These are phyloP conservation scores for Pistacia integerrima DNA, from an alignment of 345 rosid genomes.

Conservation along the genomic window DNA sequence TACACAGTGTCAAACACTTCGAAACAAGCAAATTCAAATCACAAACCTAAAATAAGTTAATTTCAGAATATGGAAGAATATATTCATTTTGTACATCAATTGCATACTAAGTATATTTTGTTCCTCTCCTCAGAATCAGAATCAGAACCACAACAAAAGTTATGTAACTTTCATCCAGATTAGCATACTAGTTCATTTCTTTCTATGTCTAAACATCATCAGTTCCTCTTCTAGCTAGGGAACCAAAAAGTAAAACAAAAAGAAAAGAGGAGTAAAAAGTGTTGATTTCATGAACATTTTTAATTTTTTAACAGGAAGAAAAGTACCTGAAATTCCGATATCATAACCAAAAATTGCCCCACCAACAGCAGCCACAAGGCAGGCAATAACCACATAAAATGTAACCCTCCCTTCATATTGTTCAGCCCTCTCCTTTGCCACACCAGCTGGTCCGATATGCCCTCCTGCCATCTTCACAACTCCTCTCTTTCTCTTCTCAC, in stretches of 20 bases:
- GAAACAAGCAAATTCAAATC: not conserved
- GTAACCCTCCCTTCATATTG: slow-evolving; percentile 82
- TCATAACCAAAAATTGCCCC: slow-evolving; percentile 93
- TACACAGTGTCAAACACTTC: no score
- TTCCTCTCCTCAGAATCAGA: not conserved
- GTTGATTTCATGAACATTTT: not conserved
- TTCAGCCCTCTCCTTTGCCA: slow-evolving; percentile 81
- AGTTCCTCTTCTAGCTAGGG: not conserved
- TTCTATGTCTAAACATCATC: not conserved
- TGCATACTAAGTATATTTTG: not conserved
- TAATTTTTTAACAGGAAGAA: not conserved
- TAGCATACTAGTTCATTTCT: not conserved
- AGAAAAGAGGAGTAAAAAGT: not conserved
- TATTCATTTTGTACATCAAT: not conserved
- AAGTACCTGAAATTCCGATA: slow-evolving; percentile 81
- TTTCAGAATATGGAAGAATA: no score
- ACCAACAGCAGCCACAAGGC: slow-evolving; percentile 79
- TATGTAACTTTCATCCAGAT: no score
- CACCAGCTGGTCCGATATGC: slow-evolving; percentile 68
- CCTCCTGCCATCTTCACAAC: slow-evolving; percentile 75
- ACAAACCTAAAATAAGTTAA: no score
- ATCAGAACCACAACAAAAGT: not conserved
- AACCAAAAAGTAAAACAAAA: not conserved
- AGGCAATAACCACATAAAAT: slow-evolving; percentile 61
- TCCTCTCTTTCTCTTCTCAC: slow-evolving; percentile 4